These are phyloP conservation scores for Priceomyces haplophilus DNA, from an alignment of 805 yeast species.

Conservation along the genomic window DNA sequence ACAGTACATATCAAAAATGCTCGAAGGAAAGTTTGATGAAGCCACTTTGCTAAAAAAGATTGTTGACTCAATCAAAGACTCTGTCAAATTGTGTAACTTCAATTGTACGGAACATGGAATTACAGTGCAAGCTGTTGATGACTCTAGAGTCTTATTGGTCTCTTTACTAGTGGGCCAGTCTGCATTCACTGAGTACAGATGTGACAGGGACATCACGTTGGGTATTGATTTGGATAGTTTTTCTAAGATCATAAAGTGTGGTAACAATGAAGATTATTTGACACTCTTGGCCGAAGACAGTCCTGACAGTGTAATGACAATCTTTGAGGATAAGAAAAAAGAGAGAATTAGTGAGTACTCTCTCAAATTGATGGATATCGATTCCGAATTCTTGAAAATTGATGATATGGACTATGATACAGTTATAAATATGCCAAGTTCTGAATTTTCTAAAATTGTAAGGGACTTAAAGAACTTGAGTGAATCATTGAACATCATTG, in stretches of 20 bases:
- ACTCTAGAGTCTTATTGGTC: constrained; percentile 90
- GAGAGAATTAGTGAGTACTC: constrained; percentile 91
- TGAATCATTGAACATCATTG: constrained; percentile 81
- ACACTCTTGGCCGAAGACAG: constrained; percentile 87
- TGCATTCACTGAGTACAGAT: constrained; percentile 88
- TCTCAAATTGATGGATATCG: constrained; percentile 92
- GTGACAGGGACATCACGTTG: constrained; percentile 88
- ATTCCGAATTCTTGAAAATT: constrained; percentile 87
- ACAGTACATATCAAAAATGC: constrained; percentile 47
- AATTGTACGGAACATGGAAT: constrained; percentile 95
- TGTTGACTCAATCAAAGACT: constrained; percentile 90
- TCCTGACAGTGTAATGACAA: constrained; percentile 74
- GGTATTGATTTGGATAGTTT: constrained; percentile 90
- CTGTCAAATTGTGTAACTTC: constrained; percentile 93
- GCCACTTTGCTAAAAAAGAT: constrained; percentile 88
- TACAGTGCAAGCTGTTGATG: constrained; percentile 96
- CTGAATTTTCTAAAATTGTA: constrained; percentile 84
- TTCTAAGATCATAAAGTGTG: constrained; percentile 85
- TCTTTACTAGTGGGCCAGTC: constrained; percentile 83
- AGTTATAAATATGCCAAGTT: constrained; percentile 79
- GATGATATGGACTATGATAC: constrained; percentile 93
- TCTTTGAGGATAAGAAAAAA: constrained; percentile 87
- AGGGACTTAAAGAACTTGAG: constrained; percentile 83
- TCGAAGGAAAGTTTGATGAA: constrained; percentile 95
- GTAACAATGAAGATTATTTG: constrained; percentile 82